Evolutionary conservation across 2,329 filamentous ascomycete genomes (phyloP).

Genomic region (Pseudogymnoascus sp.): DNA sequence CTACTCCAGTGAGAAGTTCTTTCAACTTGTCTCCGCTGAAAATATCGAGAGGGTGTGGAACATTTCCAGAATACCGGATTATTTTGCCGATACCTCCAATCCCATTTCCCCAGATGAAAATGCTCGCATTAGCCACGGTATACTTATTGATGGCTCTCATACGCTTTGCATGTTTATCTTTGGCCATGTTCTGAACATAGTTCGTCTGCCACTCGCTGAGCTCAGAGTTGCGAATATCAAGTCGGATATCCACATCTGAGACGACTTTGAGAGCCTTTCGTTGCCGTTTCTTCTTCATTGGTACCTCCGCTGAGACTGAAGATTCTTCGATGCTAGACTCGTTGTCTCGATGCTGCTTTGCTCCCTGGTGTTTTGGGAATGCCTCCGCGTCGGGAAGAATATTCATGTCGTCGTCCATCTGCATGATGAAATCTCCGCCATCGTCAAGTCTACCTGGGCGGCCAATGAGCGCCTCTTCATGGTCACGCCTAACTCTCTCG

Average conservation of each 20-base stretch:
- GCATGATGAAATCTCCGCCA: conserved; percentile 25
- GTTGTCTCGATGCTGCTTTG: conserved; percentile 18
- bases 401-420: conserved; percentile 23
- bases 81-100: conserved; percentile 46
- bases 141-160: conserved; percentile 34
- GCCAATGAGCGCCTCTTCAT: conserved; percentile 33
- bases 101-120: conserved; percentile 52
- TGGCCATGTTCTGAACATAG: conserved; percentile 55
- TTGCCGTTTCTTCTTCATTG: conserved; percentile 31
- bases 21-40: conserved; percentile 53
- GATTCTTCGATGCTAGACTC: conserved; percentile 26
- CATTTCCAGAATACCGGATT: conserved; percentile 31
- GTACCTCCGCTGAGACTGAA: conserved; percentile 34
- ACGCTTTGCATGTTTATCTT: conserved; percentile 37
- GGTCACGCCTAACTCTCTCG: conserved; percentile 35
- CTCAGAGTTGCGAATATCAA: conserved; percentile 48
- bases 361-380: conserved; percentile 22
- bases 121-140: conserved; percentile 56
- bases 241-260: conserved; percentile 43
- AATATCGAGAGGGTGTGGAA: conserved; percentile 42
- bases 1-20: conserved; percentile 23
- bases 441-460: conserved; percentile 20
- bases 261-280: conserved; percentile 19
- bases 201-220: conserved; percentile 50
- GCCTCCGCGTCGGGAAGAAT: conserved; percentile 26